These are phyloP conservation scores for Hypericum androsaemum DNA, from an alignment of 345 rosid species.

Conservation along the genomic window DNA sequence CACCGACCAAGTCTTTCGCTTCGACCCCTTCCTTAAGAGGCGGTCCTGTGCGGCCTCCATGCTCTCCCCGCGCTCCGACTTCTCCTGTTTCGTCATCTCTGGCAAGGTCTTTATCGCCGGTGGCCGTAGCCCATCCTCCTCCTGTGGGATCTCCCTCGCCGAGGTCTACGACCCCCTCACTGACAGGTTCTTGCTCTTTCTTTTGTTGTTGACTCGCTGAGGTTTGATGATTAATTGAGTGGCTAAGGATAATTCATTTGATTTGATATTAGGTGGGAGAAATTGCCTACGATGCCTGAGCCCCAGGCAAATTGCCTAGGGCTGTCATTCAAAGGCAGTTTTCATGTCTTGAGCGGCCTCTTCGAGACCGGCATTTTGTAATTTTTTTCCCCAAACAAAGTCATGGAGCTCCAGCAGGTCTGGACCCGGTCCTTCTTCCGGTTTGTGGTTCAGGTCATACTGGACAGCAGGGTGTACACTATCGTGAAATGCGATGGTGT, in stretches of 20 bases:
- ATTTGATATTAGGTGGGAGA: no score
- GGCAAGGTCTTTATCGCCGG: conserved; percentile 86
- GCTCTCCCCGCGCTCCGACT: conserved; percentile 62
- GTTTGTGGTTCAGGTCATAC: conserved; percentile 63
- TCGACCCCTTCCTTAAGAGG: conserved; percentile 61
- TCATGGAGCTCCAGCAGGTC: conserved; percentile 50
- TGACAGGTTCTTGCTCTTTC: conserved; percentile 32
- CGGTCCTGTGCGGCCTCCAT: conserved; percentile 56
- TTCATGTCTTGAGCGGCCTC: conserved; percentile 60
- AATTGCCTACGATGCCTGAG: no score
- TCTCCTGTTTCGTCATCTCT: conserved; percentile 53
- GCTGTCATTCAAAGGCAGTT: conserved; percentile 48
- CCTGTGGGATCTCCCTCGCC: conserved; percentile 50
- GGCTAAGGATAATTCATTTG: no score
- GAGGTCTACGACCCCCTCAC: conserved; percentile 70
- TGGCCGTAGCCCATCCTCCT: conserved; percentile 46
- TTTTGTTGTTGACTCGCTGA: neutral
- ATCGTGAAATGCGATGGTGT: conserved; percentile 72
- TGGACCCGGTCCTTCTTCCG: conserved; percentile 91
- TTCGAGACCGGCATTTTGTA: conserved; percentile 42
- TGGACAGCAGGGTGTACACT: conserved; percentile 51
- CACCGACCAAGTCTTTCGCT: conserved; percentile 47
- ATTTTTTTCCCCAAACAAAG: conserved; percentile 37
- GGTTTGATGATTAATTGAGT: no score
- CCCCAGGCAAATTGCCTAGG: conserved; percentile 67